Conservation (phyloP, 2,329 filamentous ascomycete species). For the Colletotrichum sublineola region DNA sequence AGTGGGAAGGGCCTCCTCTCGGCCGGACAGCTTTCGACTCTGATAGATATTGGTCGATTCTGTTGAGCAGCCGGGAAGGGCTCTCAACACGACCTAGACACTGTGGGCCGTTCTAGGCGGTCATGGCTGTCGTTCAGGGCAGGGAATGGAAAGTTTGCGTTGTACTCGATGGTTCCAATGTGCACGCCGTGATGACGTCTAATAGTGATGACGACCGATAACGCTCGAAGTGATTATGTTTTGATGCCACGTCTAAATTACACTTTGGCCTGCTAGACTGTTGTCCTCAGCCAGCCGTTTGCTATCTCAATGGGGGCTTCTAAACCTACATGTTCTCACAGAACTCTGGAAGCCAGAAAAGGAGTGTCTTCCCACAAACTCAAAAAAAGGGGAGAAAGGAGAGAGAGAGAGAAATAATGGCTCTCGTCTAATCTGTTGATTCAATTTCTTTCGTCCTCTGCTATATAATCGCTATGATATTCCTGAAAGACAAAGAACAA, state of each 20-base stretch:
- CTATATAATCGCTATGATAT: neutral
- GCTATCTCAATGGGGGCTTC: neutral
- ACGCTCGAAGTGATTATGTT: neutral
- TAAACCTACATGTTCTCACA: neutral
- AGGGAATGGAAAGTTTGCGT: constrained; percentile 44
- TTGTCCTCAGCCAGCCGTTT: too few relatives aligned
- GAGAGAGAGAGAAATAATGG: too few relatives aligned
- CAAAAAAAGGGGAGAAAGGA: neutral
- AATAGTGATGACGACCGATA: too few relatives aligned
- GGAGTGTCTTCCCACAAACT: too few relatives aligned
- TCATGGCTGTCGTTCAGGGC: constrained; percentile 35
- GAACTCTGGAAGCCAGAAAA: neutral
- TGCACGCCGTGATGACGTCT: neutral
- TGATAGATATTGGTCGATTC: constrained; percentile 37
- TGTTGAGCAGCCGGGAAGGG: constrained; percentile 16
- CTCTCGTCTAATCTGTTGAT: neutral
- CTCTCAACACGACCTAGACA: constrained; percentile 30
- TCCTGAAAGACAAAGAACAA: neutral
- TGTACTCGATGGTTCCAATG: constrained; percentile 8
- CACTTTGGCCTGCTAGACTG: neutral
- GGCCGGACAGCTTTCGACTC: constrained; percentile 37
- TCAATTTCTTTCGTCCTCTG: neutral
- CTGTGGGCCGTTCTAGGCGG: constrained; percentile 31
- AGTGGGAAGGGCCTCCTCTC: constrained; percentile 30
- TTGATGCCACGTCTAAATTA: neutral